Base-by-base conservation (phyloP, 2,329 filamentous ascomycete species). In the Ophiosphaerella herpotricha region DNA sequence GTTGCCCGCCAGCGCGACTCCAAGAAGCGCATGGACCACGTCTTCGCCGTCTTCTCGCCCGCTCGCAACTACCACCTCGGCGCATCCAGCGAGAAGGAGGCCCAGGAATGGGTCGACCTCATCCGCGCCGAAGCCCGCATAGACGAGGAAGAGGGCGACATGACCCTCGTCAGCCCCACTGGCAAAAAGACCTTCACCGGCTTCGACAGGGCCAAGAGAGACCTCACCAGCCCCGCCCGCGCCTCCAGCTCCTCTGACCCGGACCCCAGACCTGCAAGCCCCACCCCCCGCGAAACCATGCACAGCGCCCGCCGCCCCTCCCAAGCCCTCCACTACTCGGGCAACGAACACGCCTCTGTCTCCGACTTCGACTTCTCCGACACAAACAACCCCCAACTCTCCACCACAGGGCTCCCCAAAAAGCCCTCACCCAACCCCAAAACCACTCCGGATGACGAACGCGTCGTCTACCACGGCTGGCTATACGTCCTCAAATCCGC, bases 351-450 rank as follows among this genome's bases (percentile, higher is more conserved):
- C 49, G 89, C 85, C 18, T 94, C 90, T 6, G 88, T 89, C 64
- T 96, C 91, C 4, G 93, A 97, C 68, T 86, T 94, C 64, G 93
- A 97, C 68, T 86, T 94, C 66, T 96, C 92, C 4, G 91, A 95
- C 64, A 80, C 76, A 13, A 85, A 39, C 12, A 33, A 87, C 55
- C 70, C 78, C 12, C 80, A 79, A 32, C 75, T 80, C 18, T 83
- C 81, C 9, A 77, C 80, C 23, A 74, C 73, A 2, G 66, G 74
- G 13, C 65, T 66, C 23, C 50, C 40, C 43, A 61, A 48, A 57
- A 60, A 46, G 8, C 50, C 61, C 13, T 54, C 43, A 37, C 55
- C 55, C 23, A 61, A 64, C 39, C 80, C 83, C 39, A 89, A 87
- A 45, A 84, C 76, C 12, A 62, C 57, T 1, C 68, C 70, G 2